Percentiles rank a stretch among this genome's conserved stretches.
These are phyloP conservation scores for Tetrapisispora iriomotensis DNA, from an alignment of 805 yeast species.

Conservation along the genomic window DNA sequence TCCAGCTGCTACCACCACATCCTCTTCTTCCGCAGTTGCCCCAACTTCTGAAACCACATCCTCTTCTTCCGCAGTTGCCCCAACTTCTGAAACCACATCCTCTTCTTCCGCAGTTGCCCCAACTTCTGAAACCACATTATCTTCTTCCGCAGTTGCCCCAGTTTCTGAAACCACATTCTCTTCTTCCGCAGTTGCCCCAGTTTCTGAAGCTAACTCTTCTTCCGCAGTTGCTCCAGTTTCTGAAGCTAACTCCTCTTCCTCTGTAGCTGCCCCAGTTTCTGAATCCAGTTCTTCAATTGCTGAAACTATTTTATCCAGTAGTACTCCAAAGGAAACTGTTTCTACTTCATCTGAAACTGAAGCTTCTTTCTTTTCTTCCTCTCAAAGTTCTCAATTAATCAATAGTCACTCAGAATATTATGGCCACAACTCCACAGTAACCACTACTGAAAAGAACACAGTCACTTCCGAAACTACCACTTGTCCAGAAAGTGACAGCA, in stretches of 20 bases:
- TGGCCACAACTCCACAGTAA: no score
- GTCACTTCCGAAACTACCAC: conserved; percentile 2
- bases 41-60: conserved; percentile 1
- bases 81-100: background rate
- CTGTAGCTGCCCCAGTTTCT: background rate
- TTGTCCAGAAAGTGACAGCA: conserved; percentile 7
- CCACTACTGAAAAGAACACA: conserved; percentile 11
- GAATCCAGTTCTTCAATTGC: background rate
- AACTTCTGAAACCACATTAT: conserved; percentile 9
- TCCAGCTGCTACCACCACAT: conserved; percentile 3
- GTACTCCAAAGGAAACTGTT: background rate
- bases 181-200: background rate
- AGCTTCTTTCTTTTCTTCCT: background rate
- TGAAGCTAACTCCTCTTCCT: background rate
- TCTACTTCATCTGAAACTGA: background rate
- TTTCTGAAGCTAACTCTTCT: background rate
- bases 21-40: conserved; percentile 3
- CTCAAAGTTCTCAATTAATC: no score
- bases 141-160: conserved; percentile 7
- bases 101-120: conserved; percentile 2
- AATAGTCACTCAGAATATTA: no score
- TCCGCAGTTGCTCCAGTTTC: conserved; percentile 1
- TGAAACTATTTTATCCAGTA: background rate
- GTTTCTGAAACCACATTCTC: background rate
- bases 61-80: background rate